phyloP scores from a whole-genome alignment of 495 filamentous ascomycete species.

The Neurospora sp. region DNA sequence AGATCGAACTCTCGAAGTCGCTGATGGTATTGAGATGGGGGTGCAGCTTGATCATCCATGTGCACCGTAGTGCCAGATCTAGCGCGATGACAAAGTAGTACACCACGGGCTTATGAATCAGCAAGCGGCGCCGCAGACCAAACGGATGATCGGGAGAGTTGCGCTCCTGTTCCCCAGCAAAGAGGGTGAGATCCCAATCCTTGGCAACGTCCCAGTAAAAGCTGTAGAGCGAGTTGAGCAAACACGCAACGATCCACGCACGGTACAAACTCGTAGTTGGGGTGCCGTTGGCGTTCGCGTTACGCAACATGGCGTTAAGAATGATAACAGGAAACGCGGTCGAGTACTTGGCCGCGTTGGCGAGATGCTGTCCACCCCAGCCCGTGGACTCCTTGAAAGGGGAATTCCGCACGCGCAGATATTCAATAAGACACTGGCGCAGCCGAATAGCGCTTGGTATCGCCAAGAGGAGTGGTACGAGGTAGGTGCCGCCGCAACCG shows the following conservation, averaged over 20 bases:
- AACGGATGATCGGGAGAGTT: conserved; percentile 55
- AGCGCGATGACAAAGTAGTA: conserved; percentile 77
- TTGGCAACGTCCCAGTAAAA: conserved; percentile 98
- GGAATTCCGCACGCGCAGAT: conserved; percentile 53
- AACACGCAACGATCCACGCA: conserved; percentile 49
- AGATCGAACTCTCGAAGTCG: conserved; percentile 75
- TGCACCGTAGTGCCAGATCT: conserved; percentile 75
- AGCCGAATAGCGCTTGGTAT: conserved; percentile 78
- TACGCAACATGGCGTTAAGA: conserved; percentile 62
- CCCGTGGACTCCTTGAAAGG: conserved; percentile 36
- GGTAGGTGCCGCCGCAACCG: conserved; percentile 60
- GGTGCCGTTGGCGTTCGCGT: conserved; percentile 22
- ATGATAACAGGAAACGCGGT: conserved; percentile 87
- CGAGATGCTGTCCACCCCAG: conserved; percentile 74
- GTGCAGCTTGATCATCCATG: conserved; percentile 79
- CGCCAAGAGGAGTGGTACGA: conserved; percentile 72
- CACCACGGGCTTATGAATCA: conserved; percentile 53
- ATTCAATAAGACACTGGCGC: conserved; percentile 88
- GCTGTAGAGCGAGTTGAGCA: conserved; percentile 78
- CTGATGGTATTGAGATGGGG: conserved; percentile 71
- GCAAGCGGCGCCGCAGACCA: conserved; percentile 62
- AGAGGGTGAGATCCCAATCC: conserved; percentile 93
- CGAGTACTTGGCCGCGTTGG: conserved; percentile 88
- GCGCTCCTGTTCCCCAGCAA: conserved; percentile 39
- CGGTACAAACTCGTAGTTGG: conserved; percentile 25